Conservation (phyloP, 306 rosid genomes). For the Begonia loranthoides region DNA sequence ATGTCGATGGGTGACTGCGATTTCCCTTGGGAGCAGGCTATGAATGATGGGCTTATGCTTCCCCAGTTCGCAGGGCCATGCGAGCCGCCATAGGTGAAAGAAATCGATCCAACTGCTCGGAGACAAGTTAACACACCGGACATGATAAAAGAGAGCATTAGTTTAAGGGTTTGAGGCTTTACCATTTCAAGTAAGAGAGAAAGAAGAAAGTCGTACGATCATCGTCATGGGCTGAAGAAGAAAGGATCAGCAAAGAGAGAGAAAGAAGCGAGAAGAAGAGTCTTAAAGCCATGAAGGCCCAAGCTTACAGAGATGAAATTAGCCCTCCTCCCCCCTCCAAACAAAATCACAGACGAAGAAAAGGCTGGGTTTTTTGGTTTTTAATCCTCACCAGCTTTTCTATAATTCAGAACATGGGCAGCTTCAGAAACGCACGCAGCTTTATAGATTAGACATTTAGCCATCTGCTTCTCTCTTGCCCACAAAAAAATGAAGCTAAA, state of each 20-base stretch:
- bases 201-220: slow-evolving; percentile 15
- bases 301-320: neutral
- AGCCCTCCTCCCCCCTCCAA: neutral
- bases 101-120: neutral
- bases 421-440: too few relatives aligned
- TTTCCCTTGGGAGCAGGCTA: slow-evolving; percentile 47
- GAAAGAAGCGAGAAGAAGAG: slow-evolving; percentile 18
- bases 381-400: neutral
- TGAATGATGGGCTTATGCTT: slow-evolving; percentile 32
- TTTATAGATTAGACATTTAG: too few relatives aligned
- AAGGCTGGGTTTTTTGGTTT: neutral
- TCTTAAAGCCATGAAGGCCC: slow-evolving; percentile 14
- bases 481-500: neutral
- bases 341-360: neutral
- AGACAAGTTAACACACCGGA: neutral
- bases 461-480: neutral
- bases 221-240: slow-evolving; percentile 13
- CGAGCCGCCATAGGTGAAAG: slow-evolving; percentile 39
- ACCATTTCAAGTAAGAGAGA: too few relatives aligned
- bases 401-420: neutral
- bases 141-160: too few relatives aligned
- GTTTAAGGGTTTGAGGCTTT: too few relatives aligned
- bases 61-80: slow-evolving; percentile 70
- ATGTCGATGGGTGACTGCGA: slow-evolving; percentile 60
- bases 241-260: slow-evolving; percentile 16